Base-by-base conservation (phyloP, 495 filamentous ascomycete genomes). In the Trichocladium antarcticum region DNA sequence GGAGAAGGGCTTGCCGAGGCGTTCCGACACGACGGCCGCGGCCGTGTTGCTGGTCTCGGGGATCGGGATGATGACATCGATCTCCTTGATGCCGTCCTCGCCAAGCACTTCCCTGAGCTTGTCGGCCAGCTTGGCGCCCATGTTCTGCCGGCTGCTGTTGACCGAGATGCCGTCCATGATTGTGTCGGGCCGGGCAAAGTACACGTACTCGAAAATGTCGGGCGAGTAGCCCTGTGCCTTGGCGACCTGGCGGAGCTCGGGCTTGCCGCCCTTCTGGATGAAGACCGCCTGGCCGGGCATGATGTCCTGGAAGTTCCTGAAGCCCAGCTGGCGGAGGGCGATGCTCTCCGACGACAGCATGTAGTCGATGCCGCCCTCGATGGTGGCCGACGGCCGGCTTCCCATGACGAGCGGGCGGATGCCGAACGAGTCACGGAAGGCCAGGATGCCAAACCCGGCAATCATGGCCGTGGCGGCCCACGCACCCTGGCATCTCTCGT, bases 321-420 rank as follows among this genome's bases (percentile, higher is more conserved):
- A 96, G 16, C 87, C 90, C 28, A 93, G 79, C 58, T 95, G 89
- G 45, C 82, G 77, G 36, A 98, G 71, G 41, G 92, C 92, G 50
- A 97, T 85, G 28, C 85, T 92, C 67, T 98, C 92, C n/a, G 88
- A 95, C 0, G 92, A 86, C 73, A 98, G 81, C 85, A 97, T 93
- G 69, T 96, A 98, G 68, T 97, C 92, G 45, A 61, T 85, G 17
- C 83, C 84, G 0, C 78, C 74, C 45, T 74, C 71, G n/a, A 81
- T 60, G 8, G 68, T 77, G 16, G 63, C 57, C 0, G 83, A 84
- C 3, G 77, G 75, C 35, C 85, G 77, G 55, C 79, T 83, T 37
- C 92, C 92, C 5, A 96, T 72, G 35, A 89, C 76, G 43, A 98
- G 74, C 0, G 92, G 92, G 27, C 92, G 83, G 53, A 98, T 98